Evolutionary conservation across 768 basidiomycete genomes (phyloP), one percentile per base, ranked within the genome.

Genomic region (Mycena vitilis): DNA sequence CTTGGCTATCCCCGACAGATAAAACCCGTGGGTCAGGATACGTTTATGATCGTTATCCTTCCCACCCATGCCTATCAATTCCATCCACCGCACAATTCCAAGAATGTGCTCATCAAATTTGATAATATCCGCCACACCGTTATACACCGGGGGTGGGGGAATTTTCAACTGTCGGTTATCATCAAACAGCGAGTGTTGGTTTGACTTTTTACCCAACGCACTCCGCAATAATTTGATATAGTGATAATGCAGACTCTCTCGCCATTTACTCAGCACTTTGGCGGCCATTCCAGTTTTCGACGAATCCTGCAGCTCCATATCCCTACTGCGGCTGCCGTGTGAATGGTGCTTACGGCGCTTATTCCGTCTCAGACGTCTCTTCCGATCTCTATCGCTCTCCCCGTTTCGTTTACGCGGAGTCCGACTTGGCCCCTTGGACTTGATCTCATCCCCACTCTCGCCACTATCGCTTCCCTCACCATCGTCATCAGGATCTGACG

Each of bases 21-120:
- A 55, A 12, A 60, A 54, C 1, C 65, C 37, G 40, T 66, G 58
- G 1, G 56, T 9, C 0, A 1, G 5, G 3, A 23, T 53, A 1
- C 65, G 42, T 2, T 42, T 40, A 8, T 52, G 18, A 22, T 66
- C 34, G 6, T 53, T 54, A 10, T 18, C 12, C 15, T 38, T 54
- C 0, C 53, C 53, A n/a, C 25, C 37, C 1, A 30, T 16, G 2
- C 40, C 51, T 11, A 30, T 12, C 36, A 47, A 11, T 22, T 44
- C 61, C 15, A 30, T 8, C 61, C 61, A 63, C 6, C 37, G 25
- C 8, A 34, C 20, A 30, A 53, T 25, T 8, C 18, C 25, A 0
- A 63, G 5, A 4, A 52, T 25, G 12, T 63, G 60, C 18, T 60
- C 44, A 10, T 60, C 60, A 13, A 60, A 60, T n/a, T 45, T 49